A percentile compares a stretch with the other conserved stretches of the same genome.
These are phyloP conservation scores for Peronospora destructor DNA, from an alignment of 352 stramenopile genomes.

Conservation along the genomic window DNA sequence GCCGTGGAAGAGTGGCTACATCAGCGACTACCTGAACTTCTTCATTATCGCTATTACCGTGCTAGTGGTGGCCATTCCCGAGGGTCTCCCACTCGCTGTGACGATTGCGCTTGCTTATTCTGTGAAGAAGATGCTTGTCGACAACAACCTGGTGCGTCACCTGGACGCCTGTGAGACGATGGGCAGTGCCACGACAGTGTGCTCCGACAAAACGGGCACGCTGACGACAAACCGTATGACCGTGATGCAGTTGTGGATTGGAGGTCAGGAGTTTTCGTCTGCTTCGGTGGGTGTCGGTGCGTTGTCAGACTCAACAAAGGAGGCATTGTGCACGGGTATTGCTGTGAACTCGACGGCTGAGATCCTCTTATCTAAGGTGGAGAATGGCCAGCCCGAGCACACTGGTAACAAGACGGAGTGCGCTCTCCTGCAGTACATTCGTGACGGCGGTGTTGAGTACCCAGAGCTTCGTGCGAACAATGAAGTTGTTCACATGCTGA, in stretches of 20 bases:
- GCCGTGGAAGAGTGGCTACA: slow-evolving; percentile 29
- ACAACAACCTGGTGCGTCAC: slow-evolving; percentile 85
- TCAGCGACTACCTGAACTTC: slow-evolving; percentile 42
- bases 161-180: slow-evolving; percentile 87
- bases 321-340: slow-evolving; percentile 38
- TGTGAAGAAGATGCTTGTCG: slow-evolving; percentile 82
- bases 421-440: slow-evolving; percentile 46
- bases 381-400: slow-evolving; percentile 46
- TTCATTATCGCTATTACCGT: slow-evolving; percentile 75
- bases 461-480: slow-evolving; percentile 31
- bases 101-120: slow-evolving; percentile 93
- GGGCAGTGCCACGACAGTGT: slow-evolving; percentile 91
- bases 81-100: slow-evolving; percentile 93
- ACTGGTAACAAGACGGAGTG: slow-evolving; percentile 70
- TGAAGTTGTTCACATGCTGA: slow-evolving; percentile 51
- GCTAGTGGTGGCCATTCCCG: slow-evolving; percentile 92
- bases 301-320: slow-evolving; percentile 32
- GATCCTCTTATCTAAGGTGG: slow-evolving; percentile 44
- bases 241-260: slow-evolving; percentile 78
- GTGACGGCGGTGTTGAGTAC: slow-evolving; percentile 46
- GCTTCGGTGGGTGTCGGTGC: slow-evolving; percentile 19
- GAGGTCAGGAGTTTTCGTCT: slow-evolving; percentile 39
- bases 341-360: slow-evolving; percentile 55
- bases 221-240: slow-evolving; percentile 97
- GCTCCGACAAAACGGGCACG: slow-evolving; percentile 91